Conservation (phyloP, 2,329 filamentous ascomycete genomes). For the Fusarium zealandicum region DNA sequence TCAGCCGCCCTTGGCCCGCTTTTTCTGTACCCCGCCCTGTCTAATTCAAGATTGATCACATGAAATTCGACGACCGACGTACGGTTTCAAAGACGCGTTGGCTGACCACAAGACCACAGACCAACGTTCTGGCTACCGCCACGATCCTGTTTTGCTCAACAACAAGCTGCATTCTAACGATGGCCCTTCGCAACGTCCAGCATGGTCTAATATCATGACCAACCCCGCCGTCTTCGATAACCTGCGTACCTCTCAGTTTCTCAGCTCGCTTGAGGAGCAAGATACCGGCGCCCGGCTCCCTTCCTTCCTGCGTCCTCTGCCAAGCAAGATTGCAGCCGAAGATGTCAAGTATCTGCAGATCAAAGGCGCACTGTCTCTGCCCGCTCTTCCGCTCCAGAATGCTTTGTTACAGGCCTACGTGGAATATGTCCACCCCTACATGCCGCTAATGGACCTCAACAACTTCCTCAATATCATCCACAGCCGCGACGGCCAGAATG, state of each 20-base stretch:
- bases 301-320: slow-evolving; percentile 79
- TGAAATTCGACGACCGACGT: slow-evolving; percentile 27
- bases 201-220: slow-evolving; percentile 46
- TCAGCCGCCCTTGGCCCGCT: slow-evolving; percentile 32
- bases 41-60: slow-evolving; percentile 33
- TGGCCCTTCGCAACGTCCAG: slow-evolving; percentile 34
- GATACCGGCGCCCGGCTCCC: slow-evolving; percentile 60
- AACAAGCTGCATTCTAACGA: slow-evolving; percentile 44
- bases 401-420: slow-evolving; percentile 83
- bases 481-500: slow-evolving; percentile 70
- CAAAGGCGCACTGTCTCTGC: slow-evolving; percentile 85
- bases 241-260: slow-evolving; percentile 53
- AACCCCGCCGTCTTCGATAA: slow-evolving; percentile 47
- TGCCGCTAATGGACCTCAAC: slow-evolving; percentile 81
- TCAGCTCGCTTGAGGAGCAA: slow-evolving; percentile 57
- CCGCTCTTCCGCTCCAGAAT: slow-evolving; percentile 73
- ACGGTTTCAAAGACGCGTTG: slow-evolving; percentile 14
- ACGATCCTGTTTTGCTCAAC: slow-evolving; percentile 43
- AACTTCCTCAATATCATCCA: slow-evolving; percentile 68
- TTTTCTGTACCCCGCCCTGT: slow-evolving; percentile 37
- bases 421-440: slow-evolving; percentile 91
- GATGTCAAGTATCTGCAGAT: slow-evolving; percentile 83
- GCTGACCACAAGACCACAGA: slow-evolving; percentile 49
- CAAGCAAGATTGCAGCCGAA: slow-evolving; percentile 76
- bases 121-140: slow-evolving; percentile 49